Evolutionary conservation across 2,329 filamentous ascomycete genomes (phyloP).

Genomic region (Leptosphaerulina australis): DNA sequence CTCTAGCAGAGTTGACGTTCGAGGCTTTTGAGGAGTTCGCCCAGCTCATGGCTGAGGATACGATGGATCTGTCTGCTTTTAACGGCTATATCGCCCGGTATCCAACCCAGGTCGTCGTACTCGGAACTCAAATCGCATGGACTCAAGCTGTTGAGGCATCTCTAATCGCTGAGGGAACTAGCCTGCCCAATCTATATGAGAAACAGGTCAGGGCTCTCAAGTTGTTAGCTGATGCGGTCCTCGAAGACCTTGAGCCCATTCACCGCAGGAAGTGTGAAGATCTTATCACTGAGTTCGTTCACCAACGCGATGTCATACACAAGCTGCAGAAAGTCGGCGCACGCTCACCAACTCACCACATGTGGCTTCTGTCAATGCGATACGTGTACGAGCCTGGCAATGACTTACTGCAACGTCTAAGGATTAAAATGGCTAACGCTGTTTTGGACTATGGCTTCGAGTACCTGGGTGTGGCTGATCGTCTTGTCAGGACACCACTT

Average conservation of each 20-base stretch:
- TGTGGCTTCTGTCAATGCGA: conserved; percentile 97
- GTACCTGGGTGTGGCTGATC: conserved; percentile 94
- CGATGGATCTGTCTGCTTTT: conserved; percentile 73
- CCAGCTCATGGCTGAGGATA: conserved; percentile 73
- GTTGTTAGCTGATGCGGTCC: conserved; percentile 83
- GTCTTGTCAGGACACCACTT: conserved; percentile 92
- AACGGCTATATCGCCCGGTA: conserved; percentile 81
- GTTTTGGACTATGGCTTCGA: conserved; percentile 96
- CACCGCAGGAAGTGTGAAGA: conserved; percentile 97
- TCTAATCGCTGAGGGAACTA: conserved; percentile 72
- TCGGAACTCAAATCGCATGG: conserved; percentile 94
- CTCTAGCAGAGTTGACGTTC: conserved; percentile 85
- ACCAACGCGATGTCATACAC: conserved; percentile 92
- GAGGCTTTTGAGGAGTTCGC: conserved; percentile 86
- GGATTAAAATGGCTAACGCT: conserved; percentile 96
- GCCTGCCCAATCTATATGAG: conserved; percentile 73
- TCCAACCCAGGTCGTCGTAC: conserved; percentile 92
- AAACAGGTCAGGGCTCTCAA: conserved; percentile 84
- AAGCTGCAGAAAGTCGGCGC: conserved; percentile 81
- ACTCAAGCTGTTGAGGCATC: conserved; percentile 83
- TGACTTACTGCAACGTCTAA: conserved; percentile 80
- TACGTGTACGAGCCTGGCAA: conserved; percentile 85
- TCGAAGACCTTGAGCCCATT: conserved; percentile 85
- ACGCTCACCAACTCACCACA: conserved; percentile 75
- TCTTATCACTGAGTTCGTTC: conserved; percentile 97